Evolutionary conservation across 306 rosid species (phyloP).

Genomic region (Fragaria iinumae): DNA sequence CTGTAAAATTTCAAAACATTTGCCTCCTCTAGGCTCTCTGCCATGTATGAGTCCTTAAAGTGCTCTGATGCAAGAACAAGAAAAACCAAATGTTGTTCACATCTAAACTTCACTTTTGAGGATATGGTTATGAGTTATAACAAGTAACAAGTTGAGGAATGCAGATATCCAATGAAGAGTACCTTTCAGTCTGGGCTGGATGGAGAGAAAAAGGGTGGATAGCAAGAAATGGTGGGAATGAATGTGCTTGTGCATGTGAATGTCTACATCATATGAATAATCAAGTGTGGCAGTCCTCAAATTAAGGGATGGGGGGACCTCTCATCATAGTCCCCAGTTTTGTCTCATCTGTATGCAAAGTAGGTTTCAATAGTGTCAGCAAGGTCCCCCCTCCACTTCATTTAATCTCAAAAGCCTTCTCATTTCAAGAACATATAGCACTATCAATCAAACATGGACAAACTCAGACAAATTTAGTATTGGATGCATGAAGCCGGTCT

Average conservation of each 20-base stretch:
- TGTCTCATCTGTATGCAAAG: constrained; percentile 51
- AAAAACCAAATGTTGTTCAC: background rate
- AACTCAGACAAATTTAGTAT: background rate
- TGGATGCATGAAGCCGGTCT: background rate
- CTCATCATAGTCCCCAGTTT: constrained; percentile 41
- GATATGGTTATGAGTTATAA: too few species aligned
- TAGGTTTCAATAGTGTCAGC: constrained; percentile 40
- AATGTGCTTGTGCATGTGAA: constrained; percentile 27
- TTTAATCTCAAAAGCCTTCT: constrained; percentile 19
- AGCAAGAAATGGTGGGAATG: constrained; percentile 21
- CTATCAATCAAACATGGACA: background rate
- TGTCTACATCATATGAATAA: constrained; percentile 19
- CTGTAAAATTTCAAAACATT: background rate
- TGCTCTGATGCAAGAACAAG: constrained; percentile 3
- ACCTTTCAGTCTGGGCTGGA: constrained; percentile 49
- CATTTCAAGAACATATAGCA: background rate
- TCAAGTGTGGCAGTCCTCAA: constrained; percentile 23
- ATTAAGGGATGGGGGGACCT: constrained; percentile 38
- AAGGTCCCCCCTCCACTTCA: constrained; percentile 37
- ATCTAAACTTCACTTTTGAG: too few species aligned
- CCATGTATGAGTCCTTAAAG: constrained; percentile 8
- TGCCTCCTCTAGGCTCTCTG: constrained; percentile 23
- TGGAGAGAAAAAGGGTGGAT: constrained; percentile 22
- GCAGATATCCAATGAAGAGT: constrained; percentile 29
- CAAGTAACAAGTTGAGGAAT: constrained; percentile 14